phyloP scores from a whole-genome alignment of 352 stramenopile genomes.

The Pseudoperonospora humuli region DNA sequence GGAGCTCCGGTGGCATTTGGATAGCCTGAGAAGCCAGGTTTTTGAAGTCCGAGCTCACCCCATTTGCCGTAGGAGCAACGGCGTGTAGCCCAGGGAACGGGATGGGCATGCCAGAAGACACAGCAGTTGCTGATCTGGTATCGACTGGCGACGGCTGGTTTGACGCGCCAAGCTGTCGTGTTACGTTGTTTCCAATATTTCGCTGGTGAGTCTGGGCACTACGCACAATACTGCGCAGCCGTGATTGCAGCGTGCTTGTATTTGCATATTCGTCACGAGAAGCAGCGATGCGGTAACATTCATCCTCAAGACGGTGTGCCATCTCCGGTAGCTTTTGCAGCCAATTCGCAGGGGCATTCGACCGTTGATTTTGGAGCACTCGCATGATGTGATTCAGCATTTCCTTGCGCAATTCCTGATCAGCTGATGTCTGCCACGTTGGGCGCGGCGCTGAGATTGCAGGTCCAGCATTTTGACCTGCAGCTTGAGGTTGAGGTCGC shows the following conservation, averaged over 20 bases:
- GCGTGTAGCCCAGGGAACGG: slow-evolving; percentile 52
- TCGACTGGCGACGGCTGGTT: slow-evolving; percentile 19
- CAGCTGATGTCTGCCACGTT: slow-evolving; percentile 61
- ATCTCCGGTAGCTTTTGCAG: slow-evolving; percentile 96
- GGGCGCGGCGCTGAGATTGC: slow-evolving; percentile 19
- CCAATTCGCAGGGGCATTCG: slow-evolving; percentile 94
- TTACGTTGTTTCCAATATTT: slow-evolving; percentile 25
- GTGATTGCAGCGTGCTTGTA: slow-evolving; percentile 89
- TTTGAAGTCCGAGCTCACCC: slow-evolving; percentile 5
- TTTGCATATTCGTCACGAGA: slow-evolving; percentile 94
- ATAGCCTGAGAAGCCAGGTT: slow-evolving; percentile 46
- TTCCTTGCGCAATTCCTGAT: slow-evolving; percentile 69
- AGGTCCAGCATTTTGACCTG: slow-evolving; percentile 6
- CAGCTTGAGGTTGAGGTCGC: slow-evolving; percentile 17
- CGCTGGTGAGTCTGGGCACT: slow-evolving; percentile 61
- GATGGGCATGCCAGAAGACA: slow-evolving; percentile 32
- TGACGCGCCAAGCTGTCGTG: slow-evolving; percentile 20
- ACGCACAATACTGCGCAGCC: slow-evolving; percentile 93
- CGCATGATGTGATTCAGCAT: slow-evolving; percentile 91
- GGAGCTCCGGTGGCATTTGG: slow-evolving; percentile 69
- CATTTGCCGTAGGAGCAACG: slow-evolving; percentile 16
- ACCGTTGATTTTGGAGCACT: slow-evolving; percentile 92
- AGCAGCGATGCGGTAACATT: slow-evolving; percentile 88
- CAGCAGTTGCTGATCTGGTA: slow-evolving; percentile 7
- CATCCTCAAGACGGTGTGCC: slow-evolving; percentile 95